Percentiles rank a stretch among this genome's conserved stretches.
Conservation (phyloP, 2,329 filamentous ascomycete genomes). For the Clonostachys chloroleuca region DNA sequence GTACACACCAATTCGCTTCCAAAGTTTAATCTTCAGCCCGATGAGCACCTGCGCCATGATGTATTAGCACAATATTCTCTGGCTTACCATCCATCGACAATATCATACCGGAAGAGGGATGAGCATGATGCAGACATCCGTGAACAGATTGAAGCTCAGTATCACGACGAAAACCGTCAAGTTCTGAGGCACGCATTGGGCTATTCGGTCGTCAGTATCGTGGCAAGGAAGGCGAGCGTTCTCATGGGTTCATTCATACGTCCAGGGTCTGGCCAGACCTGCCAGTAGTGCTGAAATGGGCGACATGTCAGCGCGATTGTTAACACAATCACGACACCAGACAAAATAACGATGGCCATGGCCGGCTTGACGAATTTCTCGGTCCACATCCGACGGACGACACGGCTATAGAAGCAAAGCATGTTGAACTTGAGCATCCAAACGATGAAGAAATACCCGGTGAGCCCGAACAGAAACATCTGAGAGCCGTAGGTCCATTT, state of each 20-base stretch:
- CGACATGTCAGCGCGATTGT: constrained; percentile 20
- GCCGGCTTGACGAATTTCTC: constrained; percentile 26
- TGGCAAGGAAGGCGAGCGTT: neutral
- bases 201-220: neutral
- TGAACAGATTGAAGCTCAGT: constrained; percentile 22
- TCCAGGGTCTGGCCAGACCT: constrained; percentile 27
- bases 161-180: constrained; percentile 20
- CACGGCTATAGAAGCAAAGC: constrained; percentile 29
- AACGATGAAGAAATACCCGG: constrained; percentile 24
- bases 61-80: neutral
- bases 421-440: constrained; percentile 35
- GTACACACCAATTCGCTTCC: constrained; percentile 19
- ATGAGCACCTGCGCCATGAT: constrained; percentile 13
- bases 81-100: neutral
- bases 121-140: constrained; percentile 24
- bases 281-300: constrained; percentile 25
- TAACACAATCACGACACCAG: constrained; percentile 14
- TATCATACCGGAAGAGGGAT: constrained; percentile 22
- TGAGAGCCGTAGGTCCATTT: constrained; percentile 23
- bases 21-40: constrained; percentile 15
- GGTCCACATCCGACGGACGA: constrained; percentile 25
- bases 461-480: constrained; percentile 25
- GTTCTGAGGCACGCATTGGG: constrained; percentile 23
- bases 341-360: constrained; percentile 19
- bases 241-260: constrained; percentile 13